These are phyloP conservation scores for Debaryomyces hansenii DNA, from an alignment of 805 yeast species.

Conservation along the genomic window DNA sequence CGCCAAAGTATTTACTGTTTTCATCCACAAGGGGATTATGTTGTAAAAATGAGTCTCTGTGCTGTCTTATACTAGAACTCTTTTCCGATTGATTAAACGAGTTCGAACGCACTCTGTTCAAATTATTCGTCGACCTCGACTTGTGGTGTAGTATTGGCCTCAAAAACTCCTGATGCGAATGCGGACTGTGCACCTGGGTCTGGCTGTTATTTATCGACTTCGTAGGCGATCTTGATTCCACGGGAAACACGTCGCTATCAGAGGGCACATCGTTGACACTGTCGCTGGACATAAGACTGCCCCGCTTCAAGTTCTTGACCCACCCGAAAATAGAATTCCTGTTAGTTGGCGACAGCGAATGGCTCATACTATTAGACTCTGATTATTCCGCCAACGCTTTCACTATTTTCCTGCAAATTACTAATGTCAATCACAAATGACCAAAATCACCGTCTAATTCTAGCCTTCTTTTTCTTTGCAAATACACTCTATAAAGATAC, in stretches of 20 bases:
- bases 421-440: no score
- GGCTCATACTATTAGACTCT: constrained; percentile 28
- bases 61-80: constrained; percentile 40
- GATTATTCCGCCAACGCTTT: no score
- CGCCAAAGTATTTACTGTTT: constrained; percentile 71
- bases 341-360: constrained; percentile 38
- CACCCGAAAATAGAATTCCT: constrained; percentile 43
- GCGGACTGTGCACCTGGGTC: constrained; percentile 1
- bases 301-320: constrained; percentile 44
- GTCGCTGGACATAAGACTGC: constrained; percentile 36
- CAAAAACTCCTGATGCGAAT: constrained; percentile 20
- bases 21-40: constrained; percentile 44
- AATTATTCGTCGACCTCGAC: constrained; percentile 50
- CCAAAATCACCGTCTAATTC: no score
- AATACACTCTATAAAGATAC: no score
- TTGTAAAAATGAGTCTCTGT: constrained; percentile 51
- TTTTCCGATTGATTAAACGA: constrained; percentile 27
- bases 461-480: no score
- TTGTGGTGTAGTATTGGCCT: constrained; percentile 53
- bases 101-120: constrained; percentile 40
- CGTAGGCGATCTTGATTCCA: constrained; percentile 10
- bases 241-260: constrained; percentile 8
- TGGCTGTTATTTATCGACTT: constrained; percentile 2
- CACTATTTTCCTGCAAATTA: no score
- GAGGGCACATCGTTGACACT: constrained; percentile 35